Percentiles rank a stretch among this genome's conserved stretches.
These are phyloP conservation scores for Marsdenia floribunda DNA, from an alignment of 257 asterid genomes.

Conservation along the genomic window DNA sequence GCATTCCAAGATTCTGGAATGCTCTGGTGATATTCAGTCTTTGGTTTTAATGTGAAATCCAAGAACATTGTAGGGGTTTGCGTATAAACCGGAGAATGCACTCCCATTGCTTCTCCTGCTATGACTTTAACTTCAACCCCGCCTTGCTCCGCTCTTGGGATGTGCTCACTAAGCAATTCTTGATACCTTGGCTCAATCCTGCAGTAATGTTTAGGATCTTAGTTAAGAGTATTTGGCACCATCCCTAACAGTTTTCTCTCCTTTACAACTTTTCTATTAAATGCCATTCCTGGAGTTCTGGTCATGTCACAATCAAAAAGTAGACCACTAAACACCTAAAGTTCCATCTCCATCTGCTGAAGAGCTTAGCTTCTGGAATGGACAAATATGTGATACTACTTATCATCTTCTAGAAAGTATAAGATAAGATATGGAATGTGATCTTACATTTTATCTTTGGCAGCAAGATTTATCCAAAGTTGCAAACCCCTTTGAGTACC, in stretches of 20 bases:
- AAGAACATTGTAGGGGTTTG: conserved; percentile 88
- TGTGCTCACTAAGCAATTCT: conserved; percentile 56
- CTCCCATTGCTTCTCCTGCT: conserved; percentile 95
- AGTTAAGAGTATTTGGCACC: background rate
- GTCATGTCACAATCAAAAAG: conserved; percentile 10
- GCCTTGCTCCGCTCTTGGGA: conserved; percentile 55
- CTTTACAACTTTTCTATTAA: background rate
- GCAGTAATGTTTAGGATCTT: conserved; percentile 5
- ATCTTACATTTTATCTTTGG: conserved; percentile 85
- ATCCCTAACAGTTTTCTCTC: background rate
- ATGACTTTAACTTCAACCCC: conserved; percentile 76
- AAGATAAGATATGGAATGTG: background rate
- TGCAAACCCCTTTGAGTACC: conserved; percentile 72
- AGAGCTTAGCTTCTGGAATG: background rate
- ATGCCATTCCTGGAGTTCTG: background rate
- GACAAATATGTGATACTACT: background rate
- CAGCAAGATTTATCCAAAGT: conserved; percentile 87
- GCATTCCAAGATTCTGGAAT: conserved; percentile 79
- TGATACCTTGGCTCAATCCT: conserved; percentile 93
- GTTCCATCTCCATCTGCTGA: background rate
- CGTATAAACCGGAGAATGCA: conserved; percentile 70
- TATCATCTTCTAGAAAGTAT: background rate
- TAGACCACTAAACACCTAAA: background rate
- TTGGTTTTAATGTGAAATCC: conserved; percentile 61
- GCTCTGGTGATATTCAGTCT: conserved; percentile 51